phyloP scores from a whole-genome alignment of 2,329 filamentous ascomycete species.

The Hypoxylon sp. region DNA sequence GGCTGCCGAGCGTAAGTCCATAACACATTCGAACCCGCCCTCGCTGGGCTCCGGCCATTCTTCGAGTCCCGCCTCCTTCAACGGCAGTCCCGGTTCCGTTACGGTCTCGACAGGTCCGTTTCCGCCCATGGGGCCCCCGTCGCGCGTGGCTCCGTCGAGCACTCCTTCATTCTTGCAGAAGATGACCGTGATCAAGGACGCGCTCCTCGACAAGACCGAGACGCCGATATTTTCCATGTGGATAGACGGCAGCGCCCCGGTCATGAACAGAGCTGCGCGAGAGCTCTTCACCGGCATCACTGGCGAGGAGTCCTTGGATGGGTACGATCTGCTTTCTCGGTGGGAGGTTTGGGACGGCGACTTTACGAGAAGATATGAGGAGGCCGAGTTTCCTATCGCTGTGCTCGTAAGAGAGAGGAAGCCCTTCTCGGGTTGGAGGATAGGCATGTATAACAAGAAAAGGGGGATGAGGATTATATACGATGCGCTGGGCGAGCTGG shows the following conservation, averaged over 20 bases:
- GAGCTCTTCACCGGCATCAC: constrained; percentile 57
- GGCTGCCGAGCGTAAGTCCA: constrained; percentile 56
- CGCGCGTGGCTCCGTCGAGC: constrained; percentile 60
- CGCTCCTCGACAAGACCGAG: constrained; percentile 75
- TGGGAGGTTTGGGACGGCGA: constrained; percentile 72
- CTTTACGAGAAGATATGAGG: constrained; percentile 65
- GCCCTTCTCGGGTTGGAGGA: constrained; percentile 64
- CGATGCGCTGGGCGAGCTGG: constrained; percentile 72
- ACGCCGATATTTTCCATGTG: constrained; percentile 82
- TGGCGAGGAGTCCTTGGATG: constrained; percentile 52
- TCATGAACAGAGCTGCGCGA: constrained; percentile 73
- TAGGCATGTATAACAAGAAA: constrained; percentile 68
- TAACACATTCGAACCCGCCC: constrained; percentile 54
- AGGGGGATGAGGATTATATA: constrained; percentile 64
- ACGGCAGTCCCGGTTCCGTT: constrained; percentile 59
- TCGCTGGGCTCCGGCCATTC: constrained; percentile 58
- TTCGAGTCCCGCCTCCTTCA: constrained; percentile 56
- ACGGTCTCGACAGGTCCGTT: constrained; percentile 66
- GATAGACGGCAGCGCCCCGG: constrained; percentile 77
- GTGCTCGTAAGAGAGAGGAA: constrained; percentile 67
- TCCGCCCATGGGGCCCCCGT: constrained; percentile 72
- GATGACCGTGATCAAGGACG: constrained; percentile 77
- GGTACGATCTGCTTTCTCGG: constrained; percentile 63
- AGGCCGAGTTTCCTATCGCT: constrained; percentile 72
- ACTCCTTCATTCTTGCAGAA: constrained; percentile 75